Evolutionary conservation across 2,329 filamentous ascomycete genomes (phyloP), one percentile per base, ranked within the genome.

Genomic region (Penicillium sclerotiorum): DNA sequence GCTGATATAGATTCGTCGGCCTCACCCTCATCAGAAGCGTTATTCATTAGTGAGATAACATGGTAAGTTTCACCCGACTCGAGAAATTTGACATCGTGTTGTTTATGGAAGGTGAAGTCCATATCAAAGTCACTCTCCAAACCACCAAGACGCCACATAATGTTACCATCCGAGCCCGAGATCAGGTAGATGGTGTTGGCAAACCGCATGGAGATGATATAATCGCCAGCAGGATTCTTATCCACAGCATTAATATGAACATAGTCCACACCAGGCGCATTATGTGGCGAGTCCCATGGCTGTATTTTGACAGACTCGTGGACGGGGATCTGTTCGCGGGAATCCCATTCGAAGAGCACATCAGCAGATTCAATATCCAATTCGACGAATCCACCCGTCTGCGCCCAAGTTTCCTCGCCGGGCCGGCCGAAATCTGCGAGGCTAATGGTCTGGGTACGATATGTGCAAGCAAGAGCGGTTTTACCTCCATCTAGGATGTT

Each of bases 231-330:
- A 1, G 38, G 41, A 33, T 68, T 67, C 38, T 65, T 68, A 45
- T 71, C 69, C 21, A 73, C 57, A 1, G 68, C 59, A 41, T 73
- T 74, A 33, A 67, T 56, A 36, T 74, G 72, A 49, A 67, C 55
- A 18, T 64, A 67, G 43, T 67, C 64, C 52, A 50, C 57, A 3
- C 62, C 61, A 2, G 60, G 59, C 5, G 23, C 25, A 5, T 33
- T 44, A 8, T 5, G 4, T 6, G 55, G 20, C 7, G 32, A 4
- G 27, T 37, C 36, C 25, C 36, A 22, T 35, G 42, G 11, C 13
- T 35, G 13, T 9, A 53, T 41, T n/a, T 18, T 30, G n/a, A 48
- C 32, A 3, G 50, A 50, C n/a, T 52, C 48, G 8, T 41, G 20
- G 3, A 69, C 37, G 0, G 58, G 49, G 35, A 69, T 50, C 32